Evolutionary conservation across 139 green algal species (phyloP).

Genomic region (Microglena sp.): DNA sequence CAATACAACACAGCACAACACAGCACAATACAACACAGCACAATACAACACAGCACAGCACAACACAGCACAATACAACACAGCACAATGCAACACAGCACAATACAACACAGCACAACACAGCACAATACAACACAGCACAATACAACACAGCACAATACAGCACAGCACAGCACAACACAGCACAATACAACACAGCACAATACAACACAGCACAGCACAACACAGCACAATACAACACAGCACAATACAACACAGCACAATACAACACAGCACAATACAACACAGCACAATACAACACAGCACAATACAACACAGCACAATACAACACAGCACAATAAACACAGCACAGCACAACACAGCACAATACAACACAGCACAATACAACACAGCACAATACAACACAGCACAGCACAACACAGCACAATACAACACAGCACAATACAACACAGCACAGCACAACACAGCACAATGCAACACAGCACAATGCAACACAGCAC

Average conservation of each 20-base stretch:
- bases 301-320: slow-evolving; percentile 7
- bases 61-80: neutral
- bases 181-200: neutral
- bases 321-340: too few relatives aligned
- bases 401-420: neutral
- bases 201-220: neutral
- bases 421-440: neutral
- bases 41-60: neutral
- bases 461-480: neutral
- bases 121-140: slow-evolving; percentile 1
- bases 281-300: slow-evolving; percentile 8
- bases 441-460: neutral
- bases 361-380: neutral
- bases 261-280: slow-evolving; percentile 10
- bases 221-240: slow-evolving; percentile 4
- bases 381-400: neutral
- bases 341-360: too few relatives aligned
- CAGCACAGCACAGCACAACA: neutral
- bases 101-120: neutral
- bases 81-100: neutral
- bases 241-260: slow-evolving; percentile 10
- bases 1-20: slow-evolving; percentile 1
- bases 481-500: neutral
- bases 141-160: neutral
- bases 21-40: neutral